A percentile compares a stretch with the other conserved stretches of the same genome.
phyloP scores from a whole-genome alignment of 345 rosid species.

The Eucalyptus melliodora region DNA sequence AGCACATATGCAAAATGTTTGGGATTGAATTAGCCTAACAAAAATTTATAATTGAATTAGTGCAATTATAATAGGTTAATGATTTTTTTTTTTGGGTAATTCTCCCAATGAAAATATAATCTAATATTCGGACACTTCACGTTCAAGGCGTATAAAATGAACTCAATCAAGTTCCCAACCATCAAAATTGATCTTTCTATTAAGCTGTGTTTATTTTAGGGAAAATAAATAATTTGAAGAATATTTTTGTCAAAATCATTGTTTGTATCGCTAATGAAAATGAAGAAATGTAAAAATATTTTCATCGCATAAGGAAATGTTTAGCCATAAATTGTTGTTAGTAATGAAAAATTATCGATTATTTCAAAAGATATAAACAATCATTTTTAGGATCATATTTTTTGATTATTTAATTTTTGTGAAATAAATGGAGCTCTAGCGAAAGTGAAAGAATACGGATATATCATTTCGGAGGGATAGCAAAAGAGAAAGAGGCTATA shows the following conservation, averaged over 20 bases:
- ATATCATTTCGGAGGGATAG: not conserved
- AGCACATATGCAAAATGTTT: rapidly evolving
- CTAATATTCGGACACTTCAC: not conserved
- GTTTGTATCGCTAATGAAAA: not conserved
- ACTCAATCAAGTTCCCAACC: not conserved
- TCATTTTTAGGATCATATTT: no score
- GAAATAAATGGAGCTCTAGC: not conserved
- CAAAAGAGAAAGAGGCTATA: not conserved
- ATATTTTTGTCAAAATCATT: no score
- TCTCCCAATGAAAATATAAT: no score
- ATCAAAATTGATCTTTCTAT: not conserved
- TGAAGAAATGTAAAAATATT: not conserved
- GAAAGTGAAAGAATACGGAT: not conserved
- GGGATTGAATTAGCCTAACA: no score
- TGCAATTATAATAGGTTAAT: no score
- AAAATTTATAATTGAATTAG: no score
- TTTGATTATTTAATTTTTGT: no score
- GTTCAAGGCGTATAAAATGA: not conserved
- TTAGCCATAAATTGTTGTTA: no score
- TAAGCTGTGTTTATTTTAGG: not conserved
- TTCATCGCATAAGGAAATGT: rapidly evolving
- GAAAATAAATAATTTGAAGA: no score
- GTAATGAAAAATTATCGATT: not conserved
- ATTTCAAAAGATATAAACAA: rapidly evolving
- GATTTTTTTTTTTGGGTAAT: no score